Percentiles rank a stretch among this genome's conserved stretches.
These are phyloP conservation scores for Diutina neorugosa DNA, from an alignment of 1,139 yeast species.

Conservation along the genomic window DNA sequence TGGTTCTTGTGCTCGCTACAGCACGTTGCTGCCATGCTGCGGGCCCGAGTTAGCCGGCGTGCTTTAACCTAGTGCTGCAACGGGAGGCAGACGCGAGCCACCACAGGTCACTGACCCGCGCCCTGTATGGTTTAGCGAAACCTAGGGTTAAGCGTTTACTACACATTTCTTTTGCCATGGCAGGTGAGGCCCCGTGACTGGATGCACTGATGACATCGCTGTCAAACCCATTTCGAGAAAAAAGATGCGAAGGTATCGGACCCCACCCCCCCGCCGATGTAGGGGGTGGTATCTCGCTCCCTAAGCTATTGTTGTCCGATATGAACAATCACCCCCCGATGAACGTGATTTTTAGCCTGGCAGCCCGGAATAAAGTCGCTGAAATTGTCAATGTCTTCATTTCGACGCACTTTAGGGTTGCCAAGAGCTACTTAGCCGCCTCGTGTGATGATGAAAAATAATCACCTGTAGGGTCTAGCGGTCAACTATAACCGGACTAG, in stretches of 20 bases:
- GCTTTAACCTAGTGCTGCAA: neutral
- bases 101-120: neutral
- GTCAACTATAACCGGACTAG: neutral
- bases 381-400: neutral
- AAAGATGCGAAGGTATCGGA: too few species aligned
- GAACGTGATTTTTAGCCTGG: neutral
- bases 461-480: neutral
- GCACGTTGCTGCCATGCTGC: neutral
- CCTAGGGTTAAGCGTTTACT: neutral
- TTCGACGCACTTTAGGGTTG: neutral
- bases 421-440: neutral
- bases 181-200: neutral
- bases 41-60: neutral
- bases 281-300: too few species aligned
- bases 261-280: too few species aligned
- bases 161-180: neutral
- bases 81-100: neutral
- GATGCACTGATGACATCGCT: too few species aligned
- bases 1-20: neutral
- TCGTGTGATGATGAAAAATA: neutral
- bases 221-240: too few species aligned
- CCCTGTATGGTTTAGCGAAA: neutral
- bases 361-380: neutral
- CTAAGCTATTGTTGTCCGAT: neutral
- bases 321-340: too few species aligned